These are phyloP conservation scores for Trypethelium eluteriae DNA, from an alignment of 495 filamentous ascomycete species.

Conservation along the genomic window DNA sequence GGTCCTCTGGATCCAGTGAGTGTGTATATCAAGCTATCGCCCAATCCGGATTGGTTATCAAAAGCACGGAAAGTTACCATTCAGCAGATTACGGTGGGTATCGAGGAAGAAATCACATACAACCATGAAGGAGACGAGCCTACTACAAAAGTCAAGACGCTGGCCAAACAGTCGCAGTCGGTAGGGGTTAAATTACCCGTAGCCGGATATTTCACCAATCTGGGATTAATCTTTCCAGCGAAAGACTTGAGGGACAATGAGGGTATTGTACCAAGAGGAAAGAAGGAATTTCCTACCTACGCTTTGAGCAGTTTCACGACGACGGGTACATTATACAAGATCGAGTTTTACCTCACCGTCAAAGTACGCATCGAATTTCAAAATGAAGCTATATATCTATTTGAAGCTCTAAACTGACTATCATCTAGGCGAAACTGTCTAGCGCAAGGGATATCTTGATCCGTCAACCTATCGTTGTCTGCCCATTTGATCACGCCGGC, in stretches of 20 bases:
- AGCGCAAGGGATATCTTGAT: constrained; percentile 82
- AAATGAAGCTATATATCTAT: not conserved
- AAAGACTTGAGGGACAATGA: constrained; percentile 84
- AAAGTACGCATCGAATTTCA: constrained; percentile 53
- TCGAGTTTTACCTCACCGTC: constrained; percentile 91
- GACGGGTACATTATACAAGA: constrained; percentile 89
- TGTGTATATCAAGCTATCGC: constrained; percentile 86
- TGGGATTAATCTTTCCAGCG: constrained; percentile 83
- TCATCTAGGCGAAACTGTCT: constrained; percentile 73
- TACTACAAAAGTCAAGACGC: constrained; percentile 75
- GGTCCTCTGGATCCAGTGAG: constrained; percentile 91
- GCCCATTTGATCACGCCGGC: constrained; percentile 85
- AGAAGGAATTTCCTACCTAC: constrained; percentile 82
- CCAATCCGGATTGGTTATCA: constrained; percentile 81
- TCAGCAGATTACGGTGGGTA: constrained; percentile 82
- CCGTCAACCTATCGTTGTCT: constrained; percentile 91
- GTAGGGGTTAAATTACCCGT: constrained; percentile 79
- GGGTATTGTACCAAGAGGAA: constrained; percentile 76
- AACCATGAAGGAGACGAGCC: constrained; percentile 98
- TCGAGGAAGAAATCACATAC: constrained; percentile 95
- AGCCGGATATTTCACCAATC: constrained; percentile 79
- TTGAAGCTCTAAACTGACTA: constrained; percentile 10
- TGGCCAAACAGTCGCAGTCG: constrained; percentile 74
- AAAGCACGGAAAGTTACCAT: constrained; percentile 92
- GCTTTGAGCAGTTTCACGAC: constrained; percentile 86